Conservation (phyloP, 208 protist species). For the Acanthamoeba castellanii region DNA sequence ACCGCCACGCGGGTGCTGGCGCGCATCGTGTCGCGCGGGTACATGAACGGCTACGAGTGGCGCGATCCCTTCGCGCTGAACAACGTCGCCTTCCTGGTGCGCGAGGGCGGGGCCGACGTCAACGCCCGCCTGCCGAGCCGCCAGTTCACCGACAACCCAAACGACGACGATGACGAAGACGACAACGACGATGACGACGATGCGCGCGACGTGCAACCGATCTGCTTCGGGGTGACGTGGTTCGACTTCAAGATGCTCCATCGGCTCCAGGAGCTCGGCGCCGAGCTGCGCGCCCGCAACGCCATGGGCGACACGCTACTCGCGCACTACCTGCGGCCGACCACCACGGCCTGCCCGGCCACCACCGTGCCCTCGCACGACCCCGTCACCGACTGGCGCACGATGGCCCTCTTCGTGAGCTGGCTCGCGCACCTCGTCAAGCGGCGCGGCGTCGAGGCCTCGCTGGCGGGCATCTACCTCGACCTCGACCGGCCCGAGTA, state of each 20-base stretch:
- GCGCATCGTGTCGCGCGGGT: background rate
- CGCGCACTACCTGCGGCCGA: slow-evolving; percentile 8
- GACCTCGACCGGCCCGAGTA: slow-evolving; percentile 29
- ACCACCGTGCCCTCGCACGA: slow-evolving; percentile 12
- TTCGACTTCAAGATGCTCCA: slow-evolving; percentile 42
- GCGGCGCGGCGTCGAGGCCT: background rate
- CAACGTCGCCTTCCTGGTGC: background rate
- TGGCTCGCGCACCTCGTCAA: background rate
- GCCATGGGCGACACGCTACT: slow-evolving; percentile 6
- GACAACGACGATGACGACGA: background rate
- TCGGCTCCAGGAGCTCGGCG: background rate
- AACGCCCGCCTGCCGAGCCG: background rate
- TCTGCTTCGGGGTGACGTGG: slow-evolving; percentile 9
- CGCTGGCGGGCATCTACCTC: background rate
- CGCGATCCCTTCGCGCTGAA: background rate
- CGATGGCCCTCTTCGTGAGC: background rate
- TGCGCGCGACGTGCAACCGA: background rate
- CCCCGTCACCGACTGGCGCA: background rate
- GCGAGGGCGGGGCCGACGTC: background rate
- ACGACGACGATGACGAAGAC: background rate
- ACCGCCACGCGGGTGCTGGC: background rate
- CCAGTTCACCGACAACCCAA: background rate
- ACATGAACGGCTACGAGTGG: background rate
- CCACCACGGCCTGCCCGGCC: background rate
- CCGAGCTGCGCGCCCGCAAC: background rate